Evolutionary conservation across 164 flowering plant species (phyloP).

Genomic region (Dillenia suffruticosa): DNA sequence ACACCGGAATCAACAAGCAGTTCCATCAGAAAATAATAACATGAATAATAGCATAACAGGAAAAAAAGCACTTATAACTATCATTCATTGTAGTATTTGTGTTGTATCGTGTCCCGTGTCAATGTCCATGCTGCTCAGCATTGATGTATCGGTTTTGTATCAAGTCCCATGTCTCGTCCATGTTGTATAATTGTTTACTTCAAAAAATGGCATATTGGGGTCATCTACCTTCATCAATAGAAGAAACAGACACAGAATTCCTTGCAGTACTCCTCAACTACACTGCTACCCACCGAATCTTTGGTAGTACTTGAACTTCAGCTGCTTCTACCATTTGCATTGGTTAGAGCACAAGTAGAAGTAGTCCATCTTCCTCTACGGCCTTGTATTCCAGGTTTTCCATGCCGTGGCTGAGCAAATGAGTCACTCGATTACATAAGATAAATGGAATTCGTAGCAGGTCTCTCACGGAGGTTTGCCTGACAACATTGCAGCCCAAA

Average conservation of each 20-base stretch:
- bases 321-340: slow-evolving; percentile 21
- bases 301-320: slow-evolving; percentile 22
- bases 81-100: too few relatives aligned
- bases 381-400: slow-evolving; percentile 72
- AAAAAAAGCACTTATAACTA: too few relatives aligned
- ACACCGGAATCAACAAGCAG: too few relatives aligned
- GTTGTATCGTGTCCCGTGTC: too few relatives aligned
- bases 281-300: slow-evolving; percentile 30
- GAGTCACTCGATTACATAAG: slow-evolving; percentile 75
- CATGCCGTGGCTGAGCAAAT: slow-evolving; percentile 58
- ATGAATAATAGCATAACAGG: too few relatives aligned
- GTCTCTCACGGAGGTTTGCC: slow-evolving; percentile 53
- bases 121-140: too few relatives aligned
- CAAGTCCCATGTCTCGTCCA: too few relatives aligned
- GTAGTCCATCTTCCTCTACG: slow-evolving; percentile 54
- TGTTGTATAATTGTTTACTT: too few relatives aligned
- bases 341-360: slow-evolving; percentile 26
- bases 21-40: too few relatives aligned
- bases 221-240: slow-evolving; percentile 74
- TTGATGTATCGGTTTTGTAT: too few relatives aligned
- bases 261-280: slow-evolving; percentile 50
- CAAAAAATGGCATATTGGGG: background rate
- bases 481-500: slow-evolving; percentile 76
- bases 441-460: slow-evolving; percentile 63
- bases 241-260: slow-evolving; percentile 70